Percentiles rank a stretch among this genome's conserved stretches.
Evolutionary conservation across 2,329 filamentous ascomycete genomes (phyloP).

Genomic region (Gliomastix tumulicola): DNA sequence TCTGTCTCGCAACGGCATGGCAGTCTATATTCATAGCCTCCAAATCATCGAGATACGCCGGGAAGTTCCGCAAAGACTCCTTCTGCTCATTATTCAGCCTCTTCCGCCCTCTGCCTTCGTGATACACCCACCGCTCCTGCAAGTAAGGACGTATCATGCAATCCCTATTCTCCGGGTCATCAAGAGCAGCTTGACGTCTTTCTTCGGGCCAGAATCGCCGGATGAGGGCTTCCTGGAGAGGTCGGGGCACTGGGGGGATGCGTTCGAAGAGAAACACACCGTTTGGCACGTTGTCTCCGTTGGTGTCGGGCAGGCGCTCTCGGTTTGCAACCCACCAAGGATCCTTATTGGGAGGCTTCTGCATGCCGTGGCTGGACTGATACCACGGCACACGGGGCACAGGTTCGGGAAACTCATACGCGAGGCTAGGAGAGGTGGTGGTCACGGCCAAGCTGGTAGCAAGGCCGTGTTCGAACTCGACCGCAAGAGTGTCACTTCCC

Average conservation of each 20-base stretch:
- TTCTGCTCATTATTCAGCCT: constrained; percentile 7
- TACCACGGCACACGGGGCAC: constrained; percentile 6
- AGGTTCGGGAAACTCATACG: constrained; percentile 2
- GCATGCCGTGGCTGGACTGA: constrained; percentile 5
- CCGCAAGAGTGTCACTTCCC: constrained; percentile 2
- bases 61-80: constrained; percentile 6
- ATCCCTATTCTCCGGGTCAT: constrained; percentile 5
- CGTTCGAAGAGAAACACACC: constrained; percentile 6
- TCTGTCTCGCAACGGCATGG: constrained; percentile 4
- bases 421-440: constrained; percentile 2
- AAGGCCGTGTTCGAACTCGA: constrained; percentile 5
- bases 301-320: constrained; percentile 3
- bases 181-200: constrained; percentile 1
- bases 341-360: constrained; percentile 3
- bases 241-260: constrained; percentile 5
- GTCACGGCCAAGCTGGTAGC: constrained; percentile 5
- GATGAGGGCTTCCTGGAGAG: constrained; percentile 5
- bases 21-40: constrained; percentile 4
- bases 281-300: constrained; percentile 6
- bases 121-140: constrained; percentile 5
- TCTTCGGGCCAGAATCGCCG: constrained; percentile 4
- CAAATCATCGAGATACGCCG: constrained; percentile 5
- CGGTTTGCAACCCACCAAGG: constrained; percentile 5
- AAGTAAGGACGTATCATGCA: constrained; percentile 7
- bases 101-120: constrained; percentile 4